Conservation (phyloP, 2,329 filamentous ascomycete genomes). For the Exophiala mesophila region DNA sequence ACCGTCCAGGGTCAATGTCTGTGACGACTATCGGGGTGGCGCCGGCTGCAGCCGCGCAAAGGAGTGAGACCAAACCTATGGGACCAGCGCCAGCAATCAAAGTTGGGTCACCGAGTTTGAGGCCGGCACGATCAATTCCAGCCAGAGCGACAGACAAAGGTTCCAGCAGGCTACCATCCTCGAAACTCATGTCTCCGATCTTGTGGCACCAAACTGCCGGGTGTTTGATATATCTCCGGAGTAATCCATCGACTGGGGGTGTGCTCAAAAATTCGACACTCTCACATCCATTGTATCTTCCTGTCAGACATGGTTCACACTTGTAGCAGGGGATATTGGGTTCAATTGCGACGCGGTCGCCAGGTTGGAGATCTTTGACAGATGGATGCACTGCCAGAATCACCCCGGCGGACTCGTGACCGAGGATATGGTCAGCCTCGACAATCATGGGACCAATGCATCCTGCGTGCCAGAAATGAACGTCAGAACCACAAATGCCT, state of each 20-base stretch:
- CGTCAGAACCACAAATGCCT: slow-evolving; percentile 92
- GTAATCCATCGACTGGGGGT: slow-evolving; percentile 78
- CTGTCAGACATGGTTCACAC: slow-evolving; percentile 87
- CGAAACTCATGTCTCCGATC: slow-evolving; percentile 85
- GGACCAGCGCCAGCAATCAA: slow-evolving; percentile 89
- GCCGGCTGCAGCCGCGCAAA: slow-evolving; percentile 79
- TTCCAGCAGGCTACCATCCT: slow-evolving; percentile 86
- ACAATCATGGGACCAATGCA: slow-evolving; percentile 97
- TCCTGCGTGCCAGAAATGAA: slow-evolving; percentile 96
- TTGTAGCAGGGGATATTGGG: slow-evolving; percentile 87
- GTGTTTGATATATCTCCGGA: slow-evolving; percentile 92
- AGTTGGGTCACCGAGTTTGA: slow-evolving; percentile 79
- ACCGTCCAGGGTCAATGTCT: slow-evolving; percentile 81
- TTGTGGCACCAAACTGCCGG: slow-evolving; percentile 94
- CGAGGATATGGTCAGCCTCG: slow-evolving; percentile 79
- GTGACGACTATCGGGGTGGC: slow-evolving; percentile 90
- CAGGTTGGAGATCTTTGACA: slow-evolving; percentile 70
- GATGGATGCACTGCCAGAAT: slow-evolving; percentile 72
- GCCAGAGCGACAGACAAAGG: slow-evolving; percentile 85
- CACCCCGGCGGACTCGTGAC: slow-evolving; percentile 81
- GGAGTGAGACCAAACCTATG: slow-evolving; percentile 82
- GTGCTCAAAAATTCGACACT: slow-evolving; percentile 82
- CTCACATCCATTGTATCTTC: slow-evolving; percentile 93
- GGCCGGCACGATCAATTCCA: slow-evolving; percentile 74
- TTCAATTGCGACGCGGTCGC: slow-evolving; percentile 90